Conservation (phyloP, 768 basidiomycete species). For the Lepiota venenata region DNA sequence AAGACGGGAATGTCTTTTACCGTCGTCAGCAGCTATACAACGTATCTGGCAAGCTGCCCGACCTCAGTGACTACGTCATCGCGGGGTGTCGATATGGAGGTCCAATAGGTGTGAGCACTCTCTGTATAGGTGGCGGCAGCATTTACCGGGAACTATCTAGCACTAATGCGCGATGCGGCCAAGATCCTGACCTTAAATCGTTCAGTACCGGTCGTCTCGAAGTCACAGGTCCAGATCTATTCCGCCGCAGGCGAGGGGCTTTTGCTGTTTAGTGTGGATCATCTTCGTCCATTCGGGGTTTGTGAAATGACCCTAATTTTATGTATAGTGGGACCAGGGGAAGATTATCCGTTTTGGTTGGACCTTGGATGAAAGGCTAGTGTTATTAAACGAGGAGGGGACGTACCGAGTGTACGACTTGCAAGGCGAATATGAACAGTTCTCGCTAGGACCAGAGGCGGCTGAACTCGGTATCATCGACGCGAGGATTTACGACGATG, state of each 20-base stretch:
- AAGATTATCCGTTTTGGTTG: constrained; percentile 82
- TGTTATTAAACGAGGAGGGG: constrained; percentile 90
- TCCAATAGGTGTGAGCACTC: constrained; percentile 62
- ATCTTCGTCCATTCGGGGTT: constrained; percentile 17
- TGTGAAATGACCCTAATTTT: constrained; percentile 14
- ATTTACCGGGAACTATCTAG: constrained; percentile 34
- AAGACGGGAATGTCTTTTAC: constrained; percentile 85
- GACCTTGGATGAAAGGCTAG: constrained; percentile 78
- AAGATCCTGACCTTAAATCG: constrained; percentile 75
- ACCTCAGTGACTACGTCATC: constrained; percentile 75
- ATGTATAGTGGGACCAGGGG: constrained; percentile 81
- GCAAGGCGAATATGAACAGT: constrained; percentile 81
- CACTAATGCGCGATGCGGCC: constrained; percentile 81
- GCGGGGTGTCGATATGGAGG: constrained; percentile 86
- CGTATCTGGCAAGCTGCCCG: constrained; percentile 72
- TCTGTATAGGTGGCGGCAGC: neutral
- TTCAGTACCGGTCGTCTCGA: constrained; percentile 52
- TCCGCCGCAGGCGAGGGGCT: constrained; percentile 80
- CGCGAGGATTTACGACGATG: constrained; percentile 82
- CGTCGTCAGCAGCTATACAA: constrained; percentile 81
- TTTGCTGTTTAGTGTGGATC: constrained; percentile 69
- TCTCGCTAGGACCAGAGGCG: constrained; percentile 80
- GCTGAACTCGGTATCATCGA: constrained; percentile 81
- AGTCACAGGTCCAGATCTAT: constrained; percentile 84
- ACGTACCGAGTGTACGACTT: constrained; percentile 87